Evolutionary conservation across 805 yeast species (phyloP).

Genomic region (Komagataella mondaviorum): DNA sequence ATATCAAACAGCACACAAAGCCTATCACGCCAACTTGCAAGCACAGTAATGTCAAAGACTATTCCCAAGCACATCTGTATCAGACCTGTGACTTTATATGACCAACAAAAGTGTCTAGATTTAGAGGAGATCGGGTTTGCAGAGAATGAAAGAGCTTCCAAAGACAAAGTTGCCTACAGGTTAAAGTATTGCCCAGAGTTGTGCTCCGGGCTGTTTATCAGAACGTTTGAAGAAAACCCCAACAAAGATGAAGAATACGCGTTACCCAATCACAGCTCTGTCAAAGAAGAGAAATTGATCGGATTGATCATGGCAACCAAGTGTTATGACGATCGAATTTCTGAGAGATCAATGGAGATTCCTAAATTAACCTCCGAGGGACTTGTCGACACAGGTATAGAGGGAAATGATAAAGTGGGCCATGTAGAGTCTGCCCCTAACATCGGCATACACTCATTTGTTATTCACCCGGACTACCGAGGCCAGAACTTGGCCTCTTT

Average conservation of each 20-base stretch:
- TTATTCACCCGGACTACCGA: constrained; percentile 64
- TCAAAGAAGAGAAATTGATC: constrained; percentile 48
- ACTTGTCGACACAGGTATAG: constrained; percentile 7
- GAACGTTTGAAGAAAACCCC: constrained; percentile 35
- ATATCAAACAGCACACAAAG: not conserved
- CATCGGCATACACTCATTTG: constrained; percentile 76
- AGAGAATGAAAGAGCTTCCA: constrained; percentile 51
- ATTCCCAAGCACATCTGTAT: constrained; percentile 49
- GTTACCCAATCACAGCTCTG: constrained; percentile 34
- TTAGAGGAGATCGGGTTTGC: constrained; percentile 65
- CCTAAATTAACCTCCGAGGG: constrained; percentile 25
- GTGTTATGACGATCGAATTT: constrained; percentile 32
- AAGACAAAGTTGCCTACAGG: constrained; percentile 55
- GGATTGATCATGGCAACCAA: constrained; percentile 80
- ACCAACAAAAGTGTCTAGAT: constrained; percentile 42
- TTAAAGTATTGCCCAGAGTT: constrained; percentile 79
- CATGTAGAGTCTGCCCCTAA: constrained; percentile 64
- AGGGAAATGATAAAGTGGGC: constrained; percentile 24
- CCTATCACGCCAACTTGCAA: not conserved
- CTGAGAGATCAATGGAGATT: constrained; percentile 45
- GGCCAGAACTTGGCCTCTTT: constrained; percentile 76
- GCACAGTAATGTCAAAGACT: not conserved
- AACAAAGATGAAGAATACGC: constrained; percentile 12
- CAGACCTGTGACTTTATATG: constrained; percentile 71
- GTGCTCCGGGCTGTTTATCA: constrained; percentile 74